Conservation (phyloP, 139 green algal genomes). For the Parachlorella kessleri region DNA sequence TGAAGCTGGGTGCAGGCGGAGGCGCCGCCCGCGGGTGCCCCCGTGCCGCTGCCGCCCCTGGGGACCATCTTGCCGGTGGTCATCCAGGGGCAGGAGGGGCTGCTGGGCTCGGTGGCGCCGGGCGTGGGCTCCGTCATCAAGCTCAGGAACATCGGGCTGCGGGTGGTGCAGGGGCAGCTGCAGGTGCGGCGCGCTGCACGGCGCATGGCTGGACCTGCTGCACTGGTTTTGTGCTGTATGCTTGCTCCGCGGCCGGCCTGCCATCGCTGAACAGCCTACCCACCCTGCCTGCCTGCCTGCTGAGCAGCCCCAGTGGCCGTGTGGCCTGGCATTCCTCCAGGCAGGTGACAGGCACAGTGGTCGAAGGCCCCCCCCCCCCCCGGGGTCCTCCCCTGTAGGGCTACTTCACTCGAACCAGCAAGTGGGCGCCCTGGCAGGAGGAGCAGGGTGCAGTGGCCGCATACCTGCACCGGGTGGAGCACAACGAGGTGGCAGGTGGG, state of each 20-base stretch:
- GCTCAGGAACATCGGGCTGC: constrained; percentile 43
- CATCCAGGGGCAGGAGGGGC: not conserved
- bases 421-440: constrained; percentile 29
- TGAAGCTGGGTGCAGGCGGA: no score
- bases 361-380: no score
- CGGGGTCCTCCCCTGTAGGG: constrained; percentile 7
- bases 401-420: constrained; percentile 17
- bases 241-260: no score
- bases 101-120: not conserved
- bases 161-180: constrained; percentile 42
- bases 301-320: no score
- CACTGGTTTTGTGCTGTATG: no score
- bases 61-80: constrained; percentile 47
- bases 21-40: not conserved
- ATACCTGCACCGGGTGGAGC: constrained; percentile 4
- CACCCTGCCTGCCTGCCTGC: no score
- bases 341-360: no score
- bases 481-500: constrained; percentile 22
- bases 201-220: no score
- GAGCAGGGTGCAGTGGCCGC: constrained; percentile 15
- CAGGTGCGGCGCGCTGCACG: constrained; percentile 24
- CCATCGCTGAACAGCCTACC: no score
- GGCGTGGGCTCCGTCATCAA: constrained; percentile 42
- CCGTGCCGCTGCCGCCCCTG: constrained; percentile 27
- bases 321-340: no score